phyloP scores from a whole-genome alignment of 768 basidiomycete genomes.

The Macrolepiota fuliginosa region DNA sequence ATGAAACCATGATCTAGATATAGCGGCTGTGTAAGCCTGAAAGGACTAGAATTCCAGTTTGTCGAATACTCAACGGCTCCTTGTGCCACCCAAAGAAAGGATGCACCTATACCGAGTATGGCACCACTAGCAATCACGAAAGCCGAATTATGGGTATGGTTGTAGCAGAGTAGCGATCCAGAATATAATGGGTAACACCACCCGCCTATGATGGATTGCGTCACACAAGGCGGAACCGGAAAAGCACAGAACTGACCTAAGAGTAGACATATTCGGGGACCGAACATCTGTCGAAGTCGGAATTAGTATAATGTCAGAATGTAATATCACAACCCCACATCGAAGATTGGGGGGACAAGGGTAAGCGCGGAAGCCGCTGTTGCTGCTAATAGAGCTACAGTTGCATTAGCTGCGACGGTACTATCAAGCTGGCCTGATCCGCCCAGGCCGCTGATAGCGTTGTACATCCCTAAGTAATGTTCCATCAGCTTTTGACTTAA shows the following conservation, averaged over 20 bases:
- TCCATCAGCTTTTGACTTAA: background rate
- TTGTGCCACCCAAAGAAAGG: constrained; percentile 28
- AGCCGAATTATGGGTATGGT: constrained; percentile 25
- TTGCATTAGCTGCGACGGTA: constrained; percentile 28
- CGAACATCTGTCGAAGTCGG: constrained; percentile 20
- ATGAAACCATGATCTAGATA: constrained; percentile 26
- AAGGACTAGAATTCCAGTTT: background rate
- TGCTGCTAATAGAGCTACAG: constrained; percentile 24
- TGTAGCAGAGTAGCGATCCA: constrained; percentile 26
- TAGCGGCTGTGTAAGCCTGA: background rate
- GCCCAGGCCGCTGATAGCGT: constrained; percentile 26
- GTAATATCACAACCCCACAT: constrained; percentile 16
- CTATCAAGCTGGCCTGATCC: constrained; percentile 28
- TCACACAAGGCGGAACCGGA: background rate
- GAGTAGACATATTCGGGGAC: constrained; percentile 24
- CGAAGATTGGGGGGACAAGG: constrained; percentile 26
- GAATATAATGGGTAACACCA: constrained; percentile 28
- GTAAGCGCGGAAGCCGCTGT: constrained; percentile 27
- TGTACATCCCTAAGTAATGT: constrained; percentile 24
- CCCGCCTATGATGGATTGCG: constrained; percentile 16
- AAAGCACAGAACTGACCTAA: constrained; percentile 17
- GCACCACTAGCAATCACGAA: constrained; percentile 28
- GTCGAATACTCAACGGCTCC: constrained; percentile 21
- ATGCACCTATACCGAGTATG: constrained; percentile 26
- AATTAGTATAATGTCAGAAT: background rate